Base-by-base conservation (phyloP, 441 rosid genomes). In the Gossypium lobatum region DNA sequence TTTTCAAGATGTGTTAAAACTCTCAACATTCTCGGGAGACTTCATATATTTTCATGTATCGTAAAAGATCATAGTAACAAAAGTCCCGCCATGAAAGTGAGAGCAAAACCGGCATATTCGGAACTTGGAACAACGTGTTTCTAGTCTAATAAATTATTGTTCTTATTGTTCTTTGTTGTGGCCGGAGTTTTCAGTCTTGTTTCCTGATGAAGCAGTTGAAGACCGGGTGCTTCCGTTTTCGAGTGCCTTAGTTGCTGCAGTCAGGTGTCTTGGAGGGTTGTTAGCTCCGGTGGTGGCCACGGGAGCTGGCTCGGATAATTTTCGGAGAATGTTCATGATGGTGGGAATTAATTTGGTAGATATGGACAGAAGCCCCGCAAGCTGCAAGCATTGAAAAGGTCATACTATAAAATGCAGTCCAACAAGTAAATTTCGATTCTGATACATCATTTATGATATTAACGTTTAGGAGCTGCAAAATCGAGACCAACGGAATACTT, bases 321-420 rank as follows among this genome's bases (percentile, higher is more conserved):
- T 92, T 77, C 62, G 86, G 11, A 95, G 78, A 77, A 95, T 88
- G 82, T 93, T 93, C 96, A 91, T 88, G 34, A 93, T 76, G 5
- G 97, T 95, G 54, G 98, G 98, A 78, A 95, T 73, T 77, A 95
- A 79, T 78, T 90, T 95, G 64, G 92, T 74, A 13, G 97, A 92
- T 79, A 92, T 74, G 77, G 97, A 85, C 46, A 95, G 73, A 61
- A 95, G 88, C 72, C 97, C 98, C 14, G 98, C 92, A 42, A 95
- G 88, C 98, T 95, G 93, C 64, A 60, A 60, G 39, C 34, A 23
- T 23, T 3, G 28, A 58, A 11, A 58, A 17, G 59, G 11, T 54
- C 7, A 54, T 16, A 18, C 59, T 18, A 17, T 54, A 54, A 39
- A 16, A 54, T 54, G 59, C 59, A 54, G 59, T 17, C 28, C n/a